Percentiles rank a stretch among this genome's conserved stretches.
phyloP scores from a whole-genome alignment of 805 yeast genomes.

The Cyberlindnera mycetangii region DNA sequence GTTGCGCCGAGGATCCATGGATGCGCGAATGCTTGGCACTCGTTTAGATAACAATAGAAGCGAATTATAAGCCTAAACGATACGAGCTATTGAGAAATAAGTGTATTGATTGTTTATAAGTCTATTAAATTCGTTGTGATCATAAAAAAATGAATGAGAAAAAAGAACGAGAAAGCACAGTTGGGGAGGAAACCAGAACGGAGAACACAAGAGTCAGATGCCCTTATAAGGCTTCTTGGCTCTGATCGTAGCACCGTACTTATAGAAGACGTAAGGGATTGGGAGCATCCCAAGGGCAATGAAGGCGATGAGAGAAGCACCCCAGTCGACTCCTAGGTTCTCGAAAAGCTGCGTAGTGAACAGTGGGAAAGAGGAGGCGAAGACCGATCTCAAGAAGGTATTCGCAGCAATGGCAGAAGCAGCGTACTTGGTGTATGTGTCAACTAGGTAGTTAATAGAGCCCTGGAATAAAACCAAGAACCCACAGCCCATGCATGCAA shows the following conservation, averaged over 20 bases:
- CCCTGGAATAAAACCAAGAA: slow-evolving; percentile 57
- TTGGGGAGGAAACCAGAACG: too few relatives aligned
- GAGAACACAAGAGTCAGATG: neutral
- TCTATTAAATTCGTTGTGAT: neutral
- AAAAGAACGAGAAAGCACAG: too few relatives aligned
- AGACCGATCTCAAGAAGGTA: slow-evolving; percentile 54
- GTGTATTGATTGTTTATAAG: too few relatives aligned
- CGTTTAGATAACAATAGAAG: too few relatives aligned
- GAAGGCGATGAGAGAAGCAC: slow-evolving; percentile 50
- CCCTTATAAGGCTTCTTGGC: slow-evolving; percentile 26
- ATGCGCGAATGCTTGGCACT: too few relatives aligned
- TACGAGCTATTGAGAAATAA: too few relatives aligned
- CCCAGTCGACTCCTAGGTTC: slow-evolving; percentile 52
- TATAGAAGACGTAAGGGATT: slow-evolving; percentile 52
- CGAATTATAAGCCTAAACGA: too few relatives aligned
- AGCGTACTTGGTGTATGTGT: slow-evolving; percentile 53
- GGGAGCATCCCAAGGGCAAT: slow-evolving; percentile 50
- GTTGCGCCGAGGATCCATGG: too few relatives aligned
- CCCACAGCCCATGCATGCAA: slow-evolving; percentile 51
- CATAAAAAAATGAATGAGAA: neutral
- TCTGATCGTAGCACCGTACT: slow-evolving; percentile 42
- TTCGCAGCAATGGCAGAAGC: slow-evolving; percentile 68
- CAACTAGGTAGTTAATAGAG: slow-evolving; percentile 57
- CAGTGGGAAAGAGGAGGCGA: slow-evolving; percentile 62
- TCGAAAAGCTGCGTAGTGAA: slow-evolving; percentile 52